These are phyloP conservation scores for Pelargonium myrrhifolium DNA, from an alignment of 441 rosid genomes.

Conservation along the genomic window DNA sequence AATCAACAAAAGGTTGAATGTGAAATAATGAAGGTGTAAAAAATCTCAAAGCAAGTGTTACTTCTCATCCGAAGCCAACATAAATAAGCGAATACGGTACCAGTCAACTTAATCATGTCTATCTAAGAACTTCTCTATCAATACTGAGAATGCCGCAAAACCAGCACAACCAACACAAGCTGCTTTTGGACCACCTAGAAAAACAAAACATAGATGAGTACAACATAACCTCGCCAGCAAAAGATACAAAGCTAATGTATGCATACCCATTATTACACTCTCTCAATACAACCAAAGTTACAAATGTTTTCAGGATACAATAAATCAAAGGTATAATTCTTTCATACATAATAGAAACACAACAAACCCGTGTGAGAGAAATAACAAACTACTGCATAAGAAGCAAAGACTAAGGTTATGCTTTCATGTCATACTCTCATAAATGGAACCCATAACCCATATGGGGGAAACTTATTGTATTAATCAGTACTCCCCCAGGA, in stretches of 20 bases:
- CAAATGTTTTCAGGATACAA: too few species aligned
- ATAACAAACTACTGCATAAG: neutral
- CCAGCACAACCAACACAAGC: slow-evolving; percentile 91
- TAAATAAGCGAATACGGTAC: neutral
- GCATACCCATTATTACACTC: too few species aligned
- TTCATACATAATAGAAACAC: too few species aligned
- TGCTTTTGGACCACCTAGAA: slow-evolving; percentile 77
- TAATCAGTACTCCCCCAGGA: too few species aligned
- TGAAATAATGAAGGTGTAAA: neutral
- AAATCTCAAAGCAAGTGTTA: neutral
- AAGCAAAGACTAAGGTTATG: neutral
- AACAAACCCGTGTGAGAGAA: too few species aligned
- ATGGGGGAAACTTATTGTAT: too few species aligned
- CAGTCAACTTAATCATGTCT: slow-evolving; percentile 43
- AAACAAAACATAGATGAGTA: slow-evolving; percentile 8
- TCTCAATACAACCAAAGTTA: too few species aligned
- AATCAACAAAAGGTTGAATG: neutral
- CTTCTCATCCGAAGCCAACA: neutral
- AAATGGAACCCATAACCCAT: too few species aligned
- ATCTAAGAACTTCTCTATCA: slow-evolving; percentile 86
- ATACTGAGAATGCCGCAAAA: slow-evolving; percentile 83
- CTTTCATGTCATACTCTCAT: too few species aligned
- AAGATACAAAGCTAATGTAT: neutral
- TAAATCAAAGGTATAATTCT: too few species aligned
- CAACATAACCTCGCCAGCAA: slow-evolving; percentile 4